Evolutionary conservation across 1,284 basidiomycete genomes (phyloP).

Genomic region (Pterulicium gracile): DNA sequence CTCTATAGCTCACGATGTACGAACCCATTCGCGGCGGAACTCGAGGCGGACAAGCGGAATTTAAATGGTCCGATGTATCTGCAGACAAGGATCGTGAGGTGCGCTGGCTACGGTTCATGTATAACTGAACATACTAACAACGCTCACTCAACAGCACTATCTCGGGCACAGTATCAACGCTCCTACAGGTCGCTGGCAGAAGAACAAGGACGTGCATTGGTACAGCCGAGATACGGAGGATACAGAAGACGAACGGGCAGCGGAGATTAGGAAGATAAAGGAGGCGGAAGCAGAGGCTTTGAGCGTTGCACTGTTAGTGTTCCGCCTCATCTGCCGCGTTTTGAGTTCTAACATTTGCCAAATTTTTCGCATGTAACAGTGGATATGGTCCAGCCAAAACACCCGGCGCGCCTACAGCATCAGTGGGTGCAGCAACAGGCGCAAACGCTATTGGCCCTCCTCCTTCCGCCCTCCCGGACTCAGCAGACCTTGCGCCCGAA

Average conservation of each 20-base stretch:
- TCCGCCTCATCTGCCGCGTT: too few relatives aligned
- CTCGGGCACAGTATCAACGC: slow-evolving; percentile 89
- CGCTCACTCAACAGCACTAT: slow-evolving; percentile 54
- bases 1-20: slow-evolving; percentile 53
- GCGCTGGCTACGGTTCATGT: slow-evolving; percentile 11
- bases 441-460: too few relatives aligned
- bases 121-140: neutral
- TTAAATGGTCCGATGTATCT: slow-evolving; percentile 86
- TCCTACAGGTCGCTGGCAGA: slow-evolving; percentile 89
- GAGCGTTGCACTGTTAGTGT: slow-evolving; percentile 61
- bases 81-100: slow-evolving; percentile 89
- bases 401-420: too few relatives aligned
- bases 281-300: slow-evolving; percentile 83
- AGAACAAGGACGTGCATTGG: slow-evolving; percentile 93
- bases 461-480: too few relatives aligned
- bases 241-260: slow-evolving; percentile 36
- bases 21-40: slow-evolving; percentile 79
- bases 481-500: too few relatives aligned
- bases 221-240: slow-evolving; percentile 57
- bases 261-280: slow-evolving; percentile 75
- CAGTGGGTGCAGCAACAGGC: too few relatives aligned
- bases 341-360: too few relatives aligned
- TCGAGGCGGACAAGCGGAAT: slow-evolving; percentile 82
- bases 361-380: too few relatives aligned
- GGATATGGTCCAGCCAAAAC: too few relatives aligned